Evolutionary conservation across 2,329 filamentous ascomycete genomes (phyloP).

Genomic region (Aspergillus puulaauensis): DNA sequence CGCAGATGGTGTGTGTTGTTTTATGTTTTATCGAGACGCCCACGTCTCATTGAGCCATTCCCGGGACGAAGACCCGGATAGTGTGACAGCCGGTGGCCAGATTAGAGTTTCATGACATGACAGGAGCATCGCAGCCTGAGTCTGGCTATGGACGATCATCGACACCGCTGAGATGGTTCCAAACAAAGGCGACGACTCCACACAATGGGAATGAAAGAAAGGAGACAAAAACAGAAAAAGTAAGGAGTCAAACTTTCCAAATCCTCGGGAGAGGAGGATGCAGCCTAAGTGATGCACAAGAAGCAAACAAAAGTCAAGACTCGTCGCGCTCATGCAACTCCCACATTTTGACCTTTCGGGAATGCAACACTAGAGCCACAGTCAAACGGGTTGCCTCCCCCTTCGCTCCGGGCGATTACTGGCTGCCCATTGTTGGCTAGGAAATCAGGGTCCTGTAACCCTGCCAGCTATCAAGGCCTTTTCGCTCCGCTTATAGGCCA

Average conservation of each 20-base stretch:
- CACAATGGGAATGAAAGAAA: slow-evolving; percentile 2
- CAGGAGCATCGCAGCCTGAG: background rate
- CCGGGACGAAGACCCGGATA: background rate
- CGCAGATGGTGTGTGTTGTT: background rate
- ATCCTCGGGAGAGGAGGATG: background rate
- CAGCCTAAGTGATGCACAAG: background rate
- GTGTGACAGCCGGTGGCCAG: background rate
- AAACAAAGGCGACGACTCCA: slow-evolving; percentile 5
- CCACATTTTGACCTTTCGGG: slow-evolving; percentile 1
- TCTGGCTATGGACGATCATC: background rate
- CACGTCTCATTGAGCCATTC: too few species aligned
- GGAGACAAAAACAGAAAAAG: background rate
- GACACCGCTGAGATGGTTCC: background rate
- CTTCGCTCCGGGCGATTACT: background rate
- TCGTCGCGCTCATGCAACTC: background rate
- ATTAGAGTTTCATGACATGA: slow-evolving; percentile 4
- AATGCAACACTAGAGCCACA: background rate
- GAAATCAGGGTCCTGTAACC: slow-evolving; percentile 1
- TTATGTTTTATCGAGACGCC: too few species aligned
- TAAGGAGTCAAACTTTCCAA: background rate
- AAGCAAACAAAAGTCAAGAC: slow-evolving; percentile 6
- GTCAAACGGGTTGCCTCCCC: background rate
- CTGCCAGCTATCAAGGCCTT: background rate
- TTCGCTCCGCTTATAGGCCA: background rate
- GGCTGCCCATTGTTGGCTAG: background rate